Evolutionary conservation across 2,329 filamentous ascomycete genomes (phyloP), one percentile per base, ranked within the genome.

Genomic region (Fusarium verticillioides): DNA sequence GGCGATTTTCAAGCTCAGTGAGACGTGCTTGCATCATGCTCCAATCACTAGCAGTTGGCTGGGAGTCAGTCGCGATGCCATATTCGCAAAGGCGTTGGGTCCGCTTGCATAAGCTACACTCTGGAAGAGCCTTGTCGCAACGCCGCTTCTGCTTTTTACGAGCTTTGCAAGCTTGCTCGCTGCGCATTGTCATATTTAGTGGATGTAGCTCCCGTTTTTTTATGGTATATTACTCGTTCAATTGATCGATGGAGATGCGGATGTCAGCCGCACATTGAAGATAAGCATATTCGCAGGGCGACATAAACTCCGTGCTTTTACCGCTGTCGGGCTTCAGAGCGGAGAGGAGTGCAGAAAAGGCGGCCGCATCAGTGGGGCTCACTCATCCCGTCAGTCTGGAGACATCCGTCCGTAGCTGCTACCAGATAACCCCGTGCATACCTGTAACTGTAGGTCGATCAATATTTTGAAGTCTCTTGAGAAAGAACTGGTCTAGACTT

Each of bases 371-470:
- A 37, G 34, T 26, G 34, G 23, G 18, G 23, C 18, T 28, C 9
- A n/a, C 18, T 16, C 3, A 21, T 18, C 9, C 12, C 3, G 13
- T 3, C 6, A 36, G 0, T 52, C 6, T 16, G 12, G n/a, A 15
- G 32, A 52, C 32, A 15, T 21, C 49, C 30, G 12, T 26, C 16
- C 26, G 11, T 32, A n/a, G 10, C 15, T 46, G 18, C 4, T 16
- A 49, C 19, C 46, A 30, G 26, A 26, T 26, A 26, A 26, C 26
- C 26, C 26, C 26, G 26, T 26, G 26, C 26, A 26, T 26, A 26
- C 26, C 26, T 26, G 26, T 6, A 26, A 26, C 26, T 26, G 26
- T 26, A 4, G 6, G 26, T 26, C 26, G 6, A 26, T 26, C 26
- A 26, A 6, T 26, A 26, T 26, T 26, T 26, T 26, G 26, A 26